Base-by-base conservation (phyloP, 2,329 filamentous ascomycete species). In the Colletotrichum cereale region DNA sequence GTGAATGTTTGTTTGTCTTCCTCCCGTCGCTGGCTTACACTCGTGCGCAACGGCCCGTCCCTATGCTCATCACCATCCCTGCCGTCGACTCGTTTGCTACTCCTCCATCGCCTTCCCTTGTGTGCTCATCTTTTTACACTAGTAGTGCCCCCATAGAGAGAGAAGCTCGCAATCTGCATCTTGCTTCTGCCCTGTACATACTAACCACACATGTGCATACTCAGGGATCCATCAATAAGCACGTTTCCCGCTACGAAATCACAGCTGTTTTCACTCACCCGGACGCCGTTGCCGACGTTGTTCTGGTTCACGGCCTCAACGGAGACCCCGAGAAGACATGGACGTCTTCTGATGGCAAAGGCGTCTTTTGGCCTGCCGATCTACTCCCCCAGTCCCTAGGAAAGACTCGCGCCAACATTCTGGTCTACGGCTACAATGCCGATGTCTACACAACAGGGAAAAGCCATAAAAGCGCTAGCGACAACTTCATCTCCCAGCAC, bases 391-490 rank as follows among this genome's bases (percentile, higher is more conserved):
- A 81, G 1, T 86, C 90, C 2, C 82, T 94, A 21, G 86, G 84
- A 64, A 82, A 84, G 12, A 84, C 84, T 14, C 86, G 86, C 31
- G 90, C 90, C 63, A 89, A 93, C 62, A 83, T 94, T 26, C 80
- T 94, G 65, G 90, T 91, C 0, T 94, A 93, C 77, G 92, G 92
- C 31, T 94, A 94, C 78, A 93, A 94, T 78, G 91, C 92, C 31
- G 90, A 93, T 69, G 86, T 89, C 31, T 87, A 86, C 75, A 84
- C 84, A 5, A 82, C 82, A 57, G 21, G 40, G 34, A 80, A 80
- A 61, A 83, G 85, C 72, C 80, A 84, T 74, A 86, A 87, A 65
- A 87, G 84, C 24, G 87, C 89, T 3, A 91, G 89, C 76, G 88
- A 92, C 74, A 91, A 91, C 80, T 89, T 88, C 75, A 89, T 94